Conservation (phyloP, 345 rosid genomes). For the Odontarrhena argentea region DNA sequence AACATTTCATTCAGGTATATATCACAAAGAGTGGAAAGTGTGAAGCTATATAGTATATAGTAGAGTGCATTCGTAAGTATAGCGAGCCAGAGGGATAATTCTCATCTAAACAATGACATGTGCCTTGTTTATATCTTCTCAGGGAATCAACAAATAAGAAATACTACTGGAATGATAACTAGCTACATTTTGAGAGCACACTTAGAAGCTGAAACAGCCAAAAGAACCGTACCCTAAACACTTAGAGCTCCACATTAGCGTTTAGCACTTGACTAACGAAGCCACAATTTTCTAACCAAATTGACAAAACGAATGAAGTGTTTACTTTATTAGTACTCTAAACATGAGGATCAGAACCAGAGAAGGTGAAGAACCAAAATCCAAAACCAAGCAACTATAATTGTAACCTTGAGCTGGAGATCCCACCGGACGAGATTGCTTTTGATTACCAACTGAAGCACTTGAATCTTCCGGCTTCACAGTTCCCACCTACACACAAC, state of each 20-base stretch:
- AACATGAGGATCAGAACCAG: neutral
- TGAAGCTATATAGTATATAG: too few relatives aligned
- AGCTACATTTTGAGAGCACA: neutral
- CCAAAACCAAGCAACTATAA: slow-evolving; percentile 3
- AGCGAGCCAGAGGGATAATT: neutral
- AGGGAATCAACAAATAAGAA: neutral
- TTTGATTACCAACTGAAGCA: slow-evolving; percentile 46
- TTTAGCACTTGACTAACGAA: neutral
- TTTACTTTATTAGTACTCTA: neutral
- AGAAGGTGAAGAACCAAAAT: neutral
- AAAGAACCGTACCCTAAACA: neutral
- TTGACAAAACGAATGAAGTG: slow-evolving; percentile 15
- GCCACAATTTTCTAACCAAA: neutral
- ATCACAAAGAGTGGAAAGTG: neutral
- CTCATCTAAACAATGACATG: slow-evolving; percentile 6
- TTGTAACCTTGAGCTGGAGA: slow-evolving; percentile 47
- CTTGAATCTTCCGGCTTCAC: slow-evolving; percentile 60
- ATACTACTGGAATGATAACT: neutral
- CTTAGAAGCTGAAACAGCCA: neutral
- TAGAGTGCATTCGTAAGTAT: neutral
- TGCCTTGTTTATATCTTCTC: slow-evolving; percentile 1
- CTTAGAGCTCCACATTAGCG: slow-evolving; percentile 3
- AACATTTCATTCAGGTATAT: slow-evolving; percentile 13
- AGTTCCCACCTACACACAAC: slow-evolving; percentile 45
- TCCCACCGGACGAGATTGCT: slow-evolving; percentile 34